Conservation (phyloP, 2,329 filamentous ascomycete species). For the Nemania sp. region DNA sequence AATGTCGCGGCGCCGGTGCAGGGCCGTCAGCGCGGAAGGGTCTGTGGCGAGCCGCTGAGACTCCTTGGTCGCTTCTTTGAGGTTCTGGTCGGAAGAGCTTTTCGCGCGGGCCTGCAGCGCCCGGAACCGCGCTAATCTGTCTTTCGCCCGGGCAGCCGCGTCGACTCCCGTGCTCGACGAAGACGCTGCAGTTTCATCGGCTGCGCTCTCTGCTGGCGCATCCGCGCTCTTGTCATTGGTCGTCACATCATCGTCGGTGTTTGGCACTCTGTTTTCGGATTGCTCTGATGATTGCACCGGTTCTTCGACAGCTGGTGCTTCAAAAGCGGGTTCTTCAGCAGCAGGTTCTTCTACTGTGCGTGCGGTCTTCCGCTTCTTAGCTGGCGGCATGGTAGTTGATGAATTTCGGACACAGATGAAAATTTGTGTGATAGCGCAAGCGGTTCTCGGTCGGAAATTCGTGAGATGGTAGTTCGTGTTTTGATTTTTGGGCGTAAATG, state of each 20-base stretch:
- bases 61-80: constrained; percentile 83
- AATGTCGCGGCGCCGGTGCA: constrained; percentile 85
- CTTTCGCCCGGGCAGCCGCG: constrained; percentile 52
- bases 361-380: constrained; percentile 50
- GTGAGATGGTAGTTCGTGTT: background rate
- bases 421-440: too few species aligned
- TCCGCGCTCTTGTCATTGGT: constrained; percentile 11
- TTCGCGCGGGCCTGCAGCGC: constrained; percentile 81
- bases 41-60: constrained; percentile 78
- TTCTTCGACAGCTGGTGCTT: constrained; percentile 28
- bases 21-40: constrained; percentile 72
- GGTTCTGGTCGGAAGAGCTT: constrained; percentile 70
- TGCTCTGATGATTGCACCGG: constrained; percentile 30
- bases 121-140: constrained; percentile 82
- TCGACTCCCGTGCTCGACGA: constrained; percentile 22
- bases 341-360: constrained; percentile 29
- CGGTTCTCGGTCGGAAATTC: background rate
- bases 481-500: background rate
- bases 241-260: constrained; percentile 22
- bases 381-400: constrained; percentile 46
- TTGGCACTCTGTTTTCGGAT: constrained; percentile 23
- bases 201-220: background rate
- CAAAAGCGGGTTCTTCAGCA: constrained; percentile 25
- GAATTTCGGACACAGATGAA: too few species aligned
- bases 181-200: constrained; percentile 4